These are phyloP conservation scores for Geranium incanum DNA, from an alignment of 441 rosid species.

Conservation along the genomic window DNA sequence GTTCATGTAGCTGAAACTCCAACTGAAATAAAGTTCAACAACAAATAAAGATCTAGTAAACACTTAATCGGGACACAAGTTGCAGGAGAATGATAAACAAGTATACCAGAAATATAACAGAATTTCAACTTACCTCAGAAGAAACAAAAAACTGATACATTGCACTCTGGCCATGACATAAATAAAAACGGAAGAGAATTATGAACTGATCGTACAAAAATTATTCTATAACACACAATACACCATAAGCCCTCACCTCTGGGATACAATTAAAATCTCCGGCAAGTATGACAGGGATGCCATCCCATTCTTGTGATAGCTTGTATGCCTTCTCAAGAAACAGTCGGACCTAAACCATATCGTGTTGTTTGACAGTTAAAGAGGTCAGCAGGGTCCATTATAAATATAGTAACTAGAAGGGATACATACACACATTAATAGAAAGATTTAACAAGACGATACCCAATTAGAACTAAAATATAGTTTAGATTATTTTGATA, in stretches of 20 bases:
- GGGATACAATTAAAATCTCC: constrained; percentile 90
- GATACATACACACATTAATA: background rate
- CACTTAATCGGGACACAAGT: background rate
- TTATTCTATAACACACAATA: background rate
- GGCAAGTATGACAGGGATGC: constrained; percentile 70
- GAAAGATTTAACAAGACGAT: background rate
- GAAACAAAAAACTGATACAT: constrained; percentile 69
- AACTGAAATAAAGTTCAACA: constrained; percentile 32
- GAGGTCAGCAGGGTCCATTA: background rate
- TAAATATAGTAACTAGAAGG: background rate
- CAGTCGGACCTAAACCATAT: constrained; percentile 50
- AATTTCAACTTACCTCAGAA: constrained; percentile 27
- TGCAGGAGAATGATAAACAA: background rate
- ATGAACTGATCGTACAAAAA: background rate
- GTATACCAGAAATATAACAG: background rate
- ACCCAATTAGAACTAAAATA: background rate
- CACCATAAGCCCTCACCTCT: constrained; percentile 38
- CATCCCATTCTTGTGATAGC: constrained; percentile 75
- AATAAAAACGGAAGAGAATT: background rate
- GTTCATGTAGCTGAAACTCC: constrained; percentile 54
- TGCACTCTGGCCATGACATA: constrained; percentile 53
- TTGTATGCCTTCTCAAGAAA: constrained; percentile 70
- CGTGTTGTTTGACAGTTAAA: background rate
- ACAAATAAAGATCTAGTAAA: background rate
- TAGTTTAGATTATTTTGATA: background rate